Percentiles rank a stretch among this genome's conserved stretches.
phyloP scores from a whole-genome alignment of 257 asterid species.

The Primulina eburnea region DNA sequence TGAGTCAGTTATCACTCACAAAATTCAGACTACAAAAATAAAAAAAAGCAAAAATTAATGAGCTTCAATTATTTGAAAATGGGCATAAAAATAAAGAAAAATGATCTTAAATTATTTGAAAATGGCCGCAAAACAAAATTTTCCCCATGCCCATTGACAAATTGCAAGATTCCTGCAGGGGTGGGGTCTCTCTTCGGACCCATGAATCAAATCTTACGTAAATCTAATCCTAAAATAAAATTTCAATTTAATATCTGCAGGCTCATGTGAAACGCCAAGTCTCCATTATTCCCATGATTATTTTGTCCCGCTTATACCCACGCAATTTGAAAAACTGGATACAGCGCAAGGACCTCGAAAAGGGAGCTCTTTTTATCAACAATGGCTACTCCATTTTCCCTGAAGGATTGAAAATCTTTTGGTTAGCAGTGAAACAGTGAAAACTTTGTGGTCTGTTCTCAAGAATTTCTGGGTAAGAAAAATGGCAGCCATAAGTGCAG shows the following conservation, averaged over 20 bases:
- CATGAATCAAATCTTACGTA: not conserved
- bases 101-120: too few relatives aligned
- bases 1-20: not conserved
- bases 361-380: not conserved
- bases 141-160: not conserved
- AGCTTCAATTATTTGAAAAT: too few relatives aligned
- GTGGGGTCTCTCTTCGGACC: not conserved
- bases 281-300: not conserved
- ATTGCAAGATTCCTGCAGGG: not conserved
- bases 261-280: not conserved
- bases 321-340: not conserved
- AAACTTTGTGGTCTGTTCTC: not conserved
- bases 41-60: too few relatives aligned
- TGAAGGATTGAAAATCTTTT: not conserved
- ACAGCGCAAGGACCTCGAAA: not conserved
- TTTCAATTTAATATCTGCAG: not conserved
- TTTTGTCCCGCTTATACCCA: not conserved
- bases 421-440: not conserved
- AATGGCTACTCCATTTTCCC: not conserved
- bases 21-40: not conserved
- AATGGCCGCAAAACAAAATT: not conserved
- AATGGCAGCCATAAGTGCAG: not conserved
- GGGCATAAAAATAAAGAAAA: too few relatives aligned
- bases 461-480: not conserved
- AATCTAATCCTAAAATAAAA: not conserved